phyloP scores from a whole-genome alignment of 2,329 filamentous ascomycete genomes.

The Xylariaceae sp. region DNA sequence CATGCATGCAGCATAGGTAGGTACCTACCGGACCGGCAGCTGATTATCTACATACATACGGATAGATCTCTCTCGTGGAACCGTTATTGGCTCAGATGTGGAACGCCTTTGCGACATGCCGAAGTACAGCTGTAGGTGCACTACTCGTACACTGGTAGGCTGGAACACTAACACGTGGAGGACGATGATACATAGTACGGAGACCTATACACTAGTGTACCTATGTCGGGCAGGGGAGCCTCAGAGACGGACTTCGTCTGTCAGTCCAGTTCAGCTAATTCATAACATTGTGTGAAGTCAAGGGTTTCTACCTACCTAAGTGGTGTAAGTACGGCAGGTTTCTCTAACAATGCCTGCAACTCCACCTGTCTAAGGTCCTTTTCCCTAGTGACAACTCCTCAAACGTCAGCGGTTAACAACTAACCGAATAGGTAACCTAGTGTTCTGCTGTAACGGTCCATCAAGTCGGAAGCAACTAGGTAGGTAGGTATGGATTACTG shows the following conservation, averaged over 20 bases:
- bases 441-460: not conserved
- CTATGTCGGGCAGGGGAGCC: not conserved
- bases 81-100: not conserved
- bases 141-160: not conserved
- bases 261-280: not conserved
- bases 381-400: not conserved
- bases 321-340: slow-evolving; percentile 9
- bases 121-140: not conserved
- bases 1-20: not conserved
- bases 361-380: slow-evolving; percentile 17
- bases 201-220: not conserved
- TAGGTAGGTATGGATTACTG: not conserved
- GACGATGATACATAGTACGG: not conserved
- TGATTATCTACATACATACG: not conserved
- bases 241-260: not conserved
- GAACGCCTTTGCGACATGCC: not conserved
- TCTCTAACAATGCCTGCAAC: slow-evolving; percentile 20
- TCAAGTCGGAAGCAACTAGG: not conserved
- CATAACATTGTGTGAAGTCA: not conserved
- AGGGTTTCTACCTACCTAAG: not conserved
- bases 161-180: not conserved
- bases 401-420: too few relatives aligned
- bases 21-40: not conserved
- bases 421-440: too few relatives aligned
- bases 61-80: not conserved